Evolutionary conservation across 129 eudicot species (phyloP).

Genomic region (Smallanthus sonchifolius): DNA sequence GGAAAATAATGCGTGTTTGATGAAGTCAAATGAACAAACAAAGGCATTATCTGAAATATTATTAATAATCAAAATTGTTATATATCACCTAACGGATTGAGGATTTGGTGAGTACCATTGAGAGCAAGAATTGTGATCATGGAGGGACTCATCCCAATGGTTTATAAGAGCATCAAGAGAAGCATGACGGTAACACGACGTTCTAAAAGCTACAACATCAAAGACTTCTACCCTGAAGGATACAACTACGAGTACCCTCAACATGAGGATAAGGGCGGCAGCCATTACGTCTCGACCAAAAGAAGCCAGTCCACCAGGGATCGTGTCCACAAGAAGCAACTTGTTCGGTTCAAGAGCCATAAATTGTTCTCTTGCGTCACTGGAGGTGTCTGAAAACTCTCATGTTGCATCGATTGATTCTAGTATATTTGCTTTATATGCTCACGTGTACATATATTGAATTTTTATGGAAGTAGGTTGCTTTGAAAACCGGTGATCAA

Average conservation of each 20-base stretch:
- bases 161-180: constrained; percentile 24
- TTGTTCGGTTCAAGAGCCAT: constrained; percentile 30
- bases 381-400: constrained; percentile 20
- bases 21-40: constrained; percentile 14
- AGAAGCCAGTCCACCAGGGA: constrained; percentile 22
- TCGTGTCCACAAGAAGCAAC: constrained; percentile 19
- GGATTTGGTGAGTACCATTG: neutral
- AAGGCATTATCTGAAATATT: neutral
- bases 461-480: too few species aligned
- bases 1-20: constrained; percentile 9
- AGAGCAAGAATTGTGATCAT: constrained; percentile 8
- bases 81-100: neutral
- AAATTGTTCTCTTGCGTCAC: constrained; percentile 28
- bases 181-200: constrained; percentile 14
- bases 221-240: constrained; percentile 31
- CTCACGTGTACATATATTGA: constrained; percentile 11
- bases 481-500: too few species aligned
- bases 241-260: constrained; percentile 20
- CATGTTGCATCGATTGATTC: neutral
- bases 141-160: constrained; percentile 30
- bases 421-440: neutral
- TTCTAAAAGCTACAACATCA: constrained; percentile 19
- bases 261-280: neutral
- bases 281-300: neutral
- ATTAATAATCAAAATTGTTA: neutral